phyloP scores from a whole-genome alignment of 176 grass and related monocot genomes.

The Hsuehochloa calcarea region DNA sequence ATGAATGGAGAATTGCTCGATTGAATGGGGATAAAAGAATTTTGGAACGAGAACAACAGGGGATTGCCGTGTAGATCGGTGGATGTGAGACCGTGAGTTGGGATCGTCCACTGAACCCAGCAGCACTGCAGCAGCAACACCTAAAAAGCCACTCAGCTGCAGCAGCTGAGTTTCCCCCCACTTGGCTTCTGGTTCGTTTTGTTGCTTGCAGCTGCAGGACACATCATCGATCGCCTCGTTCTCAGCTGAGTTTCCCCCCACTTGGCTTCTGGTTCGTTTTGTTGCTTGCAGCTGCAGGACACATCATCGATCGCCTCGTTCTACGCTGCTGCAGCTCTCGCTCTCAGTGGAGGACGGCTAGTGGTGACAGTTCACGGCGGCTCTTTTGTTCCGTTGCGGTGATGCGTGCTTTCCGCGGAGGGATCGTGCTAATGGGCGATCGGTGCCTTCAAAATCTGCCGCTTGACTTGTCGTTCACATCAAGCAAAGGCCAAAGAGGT shows the following conservation, averaged over 20 bases:
- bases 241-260: too few species aligned
- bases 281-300: background rate
- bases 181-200: background rate
- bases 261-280: background rate
- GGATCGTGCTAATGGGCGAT: background rate
- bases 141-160: constrained; percentile 9
- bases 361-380: background rate
- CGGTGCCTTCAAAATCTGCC: background rate
- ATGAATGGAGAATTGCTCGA: too few species aligned
- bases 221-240: background rate
- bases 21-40: too few species aligned
- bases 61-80: too few species aligned
- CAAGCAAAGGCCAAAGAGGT: background rate
- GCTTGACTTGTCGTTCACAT: background rate
- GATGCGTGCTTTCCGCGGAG: background rate
- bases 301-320: background rate
- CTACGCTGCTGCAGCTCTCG: background rate
- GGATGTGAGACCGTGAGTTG: too few species aligned
- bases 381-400: background rate
- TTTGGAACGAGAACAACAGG: too few species aligned
- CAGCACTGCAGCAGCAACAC: background rate
- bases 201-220: background rate
- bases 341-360: background rate
- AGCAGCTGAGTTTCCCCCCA: background rate
- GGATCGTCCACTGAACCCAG: background rate